These are phyloP conservation scores for Leucocoprinus birnbaumii DNA, from an alignment of 768 basidiomycete genomes.

Conservation along the genomic window DNA sequence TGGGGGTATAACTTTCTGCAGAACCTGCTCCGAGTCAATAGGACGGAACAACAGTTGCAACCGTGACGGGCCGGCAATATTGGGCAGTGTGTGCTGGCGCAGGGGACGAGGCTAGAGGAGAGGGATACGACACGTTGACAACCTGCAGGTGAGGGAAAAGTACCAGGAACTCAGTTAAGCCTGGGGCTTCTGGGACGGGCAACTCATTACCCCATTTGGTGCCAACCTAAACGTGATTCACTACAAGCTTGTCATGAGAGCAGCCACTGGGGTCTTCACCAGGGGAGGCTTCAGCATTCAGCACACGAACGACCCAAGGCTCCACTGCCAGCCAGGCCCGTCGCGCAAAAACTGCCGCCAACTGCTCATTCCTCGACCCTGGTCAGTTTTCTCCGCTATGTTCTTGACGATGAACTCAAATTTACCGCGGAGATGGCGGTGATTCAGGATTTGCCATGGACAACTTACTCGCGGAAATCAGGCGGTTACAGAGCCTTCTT, in stretches of 20 bases:
- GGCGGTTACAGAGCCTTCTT: slow-evolving; percentile 86
- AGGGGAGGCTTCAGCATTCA: slow-evolving; percentile 31
- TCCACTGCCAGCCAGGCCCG: slow-evolving; percentile 85
- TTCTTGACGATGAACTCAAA: slow-evolving; percentile 9
- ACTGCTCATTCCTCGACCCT: slow-evolving; percentile 79
- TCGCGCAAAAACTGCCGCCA: slow-evolving; percentile 88
- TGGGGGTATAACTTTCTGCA: no score
- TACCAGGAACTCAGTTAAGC: slow-evolving; percentile 78
- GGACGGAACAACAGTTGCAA: slow-evolving; percentile 89
- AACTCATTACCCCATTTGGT: slow-evolving; percentile 69
- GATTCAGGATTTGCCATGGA: slow-evolving; percentile 90
- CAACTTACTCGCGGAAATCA: slow-evolving; percentile 88
- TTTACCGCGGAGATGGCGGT: slow-evolving; percentile 8
- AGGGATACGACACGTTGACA: slow-evolving; percentile 69
- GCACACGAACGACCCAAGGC: slow-evolving; percentile 62
- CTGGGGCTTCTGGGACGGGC: slow-evolving; percentile 81
- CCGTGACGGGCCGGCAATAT: slow-evolving; percentile 90
- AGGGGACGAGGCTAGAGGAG: slow-evolving; percentile 91
- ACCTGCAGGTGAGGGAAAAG: slow-evolving; percentile 59
- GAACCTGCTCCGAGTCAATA: slow-evolving; percentile 76
- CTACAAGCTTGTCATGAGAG: no score
- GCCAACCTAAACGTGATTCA: slow-evolving; percentile 27
- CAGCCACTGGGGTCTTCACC: no score
- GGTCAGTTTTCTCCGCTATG: slow-evolving; percentile 44
- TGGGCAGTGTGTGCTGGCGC: slow-evolving; percentile 89